Evolutionary conservation across 139 green algal species (phyloP).

Genomic region (Haematococcus sp.): DNA sequence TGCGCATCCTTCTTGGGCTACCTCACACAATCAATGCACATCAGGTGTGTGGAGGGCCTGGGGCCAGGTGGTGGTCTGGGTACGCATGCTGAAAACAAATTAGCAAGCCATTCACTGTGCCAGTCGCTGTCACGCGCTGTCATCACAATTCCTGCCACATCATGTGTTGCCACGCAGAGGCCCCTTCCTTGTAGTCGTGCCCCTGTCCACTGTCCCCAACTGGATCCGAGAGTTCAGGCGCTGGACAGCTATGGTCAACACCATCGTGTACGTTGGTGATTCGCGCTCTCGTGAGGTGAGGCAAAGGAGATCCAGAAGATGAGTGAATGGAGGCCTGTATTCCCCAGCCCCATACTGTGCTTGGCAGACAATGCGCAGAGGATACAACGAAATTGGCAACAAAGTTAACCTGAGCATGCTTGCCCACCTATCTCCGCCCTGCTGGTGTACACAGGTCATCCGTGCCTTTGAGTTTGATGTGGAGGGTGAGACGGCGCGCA

Average conservation of each 20-base stretch:
- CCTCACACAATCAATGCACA: constrained; percentile 42
- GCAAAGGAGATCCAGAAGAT: no score
- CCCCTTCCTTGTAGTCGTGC: constrained; percentile 89
- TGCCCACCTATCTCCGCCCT: no score
- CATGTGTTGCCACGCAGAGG: constrained; percentile 42
- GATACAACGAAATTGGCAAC: no score
- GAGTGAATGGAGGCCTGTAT: no score
- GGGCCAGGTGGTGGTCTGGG: neutral
- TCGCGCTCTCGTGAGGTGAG: constrained; percentile 25
- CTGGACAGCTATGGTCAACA: constrained; percentile 71
- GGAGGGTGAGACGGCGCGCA: neutral
- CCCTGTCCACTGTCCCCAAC: constrained; percentile 86
- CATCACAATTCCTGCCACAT: constrained; percentile 19
- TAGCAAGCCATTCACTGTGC: no score
- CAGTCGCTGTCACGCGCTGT: no score
- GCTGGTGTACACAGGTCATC: no score
- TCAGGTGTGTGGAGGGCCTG: neutral
- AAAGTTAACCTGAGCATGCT: no score
- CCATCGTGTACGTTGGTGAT: constrained; percentile 90
- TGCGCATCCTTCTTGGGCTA: constrained; percentile 58
- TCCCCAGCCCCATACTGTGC: no score
- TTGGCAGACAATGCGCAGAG: no score
- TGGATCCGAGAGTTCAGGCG: constrained; percentile 87
- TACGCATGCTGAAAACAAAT: neutral
- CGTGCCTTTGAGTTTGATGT: constrained; percentile 56